Percentiles rank a stretch among this genome's conserved stretches.
Evolutionary conservation across 2,329 filamentous ascomycete genomes (phyloP).

Genomic region (Aspergillus neoniger): DNA sequence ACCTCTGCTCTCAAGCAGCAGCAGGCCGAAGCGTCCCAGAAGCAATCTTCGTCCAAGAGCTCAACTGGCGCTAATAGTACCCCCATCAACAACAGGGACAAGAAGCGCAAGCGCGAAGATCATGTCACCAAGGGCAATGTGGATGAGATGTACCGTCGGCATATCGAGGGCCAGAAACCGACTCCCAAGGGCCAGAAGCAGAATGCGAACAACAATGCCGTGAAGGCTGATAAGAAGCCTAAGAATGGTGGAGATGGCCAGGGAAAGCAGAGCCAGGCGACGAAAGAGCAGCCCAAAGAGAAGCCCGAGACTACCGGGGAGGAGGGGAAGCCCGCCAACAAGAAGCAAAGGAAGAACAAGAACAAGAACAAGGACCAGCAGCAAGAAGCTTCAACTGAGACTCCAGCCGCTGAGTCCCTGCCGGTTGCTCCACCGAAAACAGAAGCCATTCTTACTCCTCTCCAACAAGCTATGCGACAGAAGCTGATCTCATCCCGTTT

Average conservation of each 20-base stretch:
- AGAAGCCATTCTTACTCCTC: conserved; percentile 73
- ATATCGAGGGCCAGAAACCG: conserved; percentile 68
- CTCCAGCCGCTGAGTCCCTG: conserved; percentile 19
- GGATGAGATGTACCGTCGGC: conserved; percentile 73
- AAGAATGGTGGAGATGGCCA: conserved; percentile 32
- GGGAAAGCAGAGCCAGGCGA: conserved; percentile 21
- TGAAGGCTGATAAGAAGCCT: conserved; percentile 31
- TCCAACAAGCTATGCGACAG: conserved; percentile 90
- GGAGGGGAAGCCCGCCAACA: conserved; percentile 26
- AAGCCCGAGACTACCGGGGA: conserved; percentile 22
- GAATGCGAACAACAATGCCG: conserved; percentile 15
- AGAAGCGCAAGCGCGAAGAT: conserved; percentile 54
- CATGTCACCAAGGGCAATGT: conserved; percentile 70
- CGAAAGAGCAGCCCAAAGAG: conserved; percentile 14
- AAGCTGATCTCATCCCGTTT: conserved; percentile 95
- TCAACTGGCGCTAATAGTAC: conserved; percentile 33
- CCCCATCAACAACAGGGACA: conserved; percentile 40
- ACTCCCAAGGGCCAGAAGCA: conserved; percentile 41
- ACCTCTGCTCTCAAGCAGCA: conserved; percentile 72
- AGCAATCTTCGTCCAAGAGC: conserved; percentile 61
- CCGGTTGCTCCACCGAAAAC: conserved; percentile 46
- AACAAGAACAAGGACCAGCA: conserved; percentile 29
- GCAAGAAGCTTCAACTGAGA: conserved; percentile 16
- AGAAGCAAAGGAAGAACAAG: conserved; percentile 38
- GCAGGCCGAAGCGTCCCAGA: conserved; percentile 53